phyloP scores from a whole-genome alignment of 2,329 filamentous ascomycete genomes.

The Nemania sp. region DNA sequence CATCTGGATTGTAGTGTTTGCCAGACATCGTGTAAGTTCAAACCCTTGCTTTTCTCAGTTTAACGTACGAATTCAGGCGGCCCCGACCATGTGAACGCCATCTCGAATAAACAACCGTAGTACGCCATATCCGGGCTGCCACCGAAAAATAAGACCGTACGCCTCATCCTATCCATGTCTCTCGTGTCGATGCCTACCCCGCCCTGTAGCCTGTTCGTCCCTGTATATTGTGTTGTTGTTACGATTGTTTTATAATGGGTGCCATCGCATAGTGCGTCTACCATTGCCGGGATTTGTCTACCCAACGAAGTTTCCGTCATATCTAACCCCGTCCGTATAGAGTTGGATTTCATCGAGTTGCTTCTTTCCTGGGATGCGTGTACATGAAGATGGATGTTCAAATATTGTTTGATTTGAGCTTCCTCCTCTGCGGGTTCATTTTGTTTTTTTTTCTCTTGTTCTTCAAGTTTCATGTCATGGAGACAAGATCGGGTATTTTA shows the following conservation, averaged over 20 bases:
- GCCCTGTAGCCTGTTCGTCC: constrained; percentile 24
- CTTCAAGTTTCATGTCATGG: too few relatives aligned
- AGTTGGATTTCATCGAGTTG: not conserved
- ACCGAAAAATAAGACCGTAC: not conserved
- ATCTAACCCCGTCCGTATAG: not conserved
- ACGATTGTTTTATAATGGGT: constrained; percentile 11
- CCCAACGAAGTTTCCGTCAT: not conserved
- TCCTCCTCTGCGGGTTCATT: not conserved
- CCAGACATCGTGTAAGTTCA: not conserved
- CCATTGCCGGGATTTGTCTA: constrained; percentile 12
- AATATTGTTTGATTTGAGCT: not conserved
- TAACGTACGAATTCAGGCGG: constrained; percentile 9
- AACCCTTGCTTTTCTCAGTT: constrained; percentile 30
- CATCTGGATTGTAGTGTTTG: constrained; percentile 26
- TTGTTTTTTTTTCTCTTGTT: not conserved
- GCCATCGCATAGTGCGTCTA: constrained; percentile 13
- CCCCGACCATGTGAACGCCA: constrained; percentile 31
- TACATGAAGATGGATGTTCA: constrained; percentile 4
- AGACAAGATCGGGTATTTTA: constrained; percentile 55
- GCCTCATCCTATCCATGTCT: not conserved
- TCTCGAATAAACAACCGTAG: constrained; percentile 5
- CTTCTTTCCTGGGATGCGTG: not conserved
- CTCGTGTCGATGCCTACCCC: constrained; percentile 8
- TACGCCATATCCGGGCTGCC: constrained; percentile 31
- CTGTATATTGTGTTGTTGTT: constrained; percentile 19